Base-by-base conservation (phyloP, 2,329 filamentous ascomycete genomes). In the Lachnum nothofagi region DNA sequence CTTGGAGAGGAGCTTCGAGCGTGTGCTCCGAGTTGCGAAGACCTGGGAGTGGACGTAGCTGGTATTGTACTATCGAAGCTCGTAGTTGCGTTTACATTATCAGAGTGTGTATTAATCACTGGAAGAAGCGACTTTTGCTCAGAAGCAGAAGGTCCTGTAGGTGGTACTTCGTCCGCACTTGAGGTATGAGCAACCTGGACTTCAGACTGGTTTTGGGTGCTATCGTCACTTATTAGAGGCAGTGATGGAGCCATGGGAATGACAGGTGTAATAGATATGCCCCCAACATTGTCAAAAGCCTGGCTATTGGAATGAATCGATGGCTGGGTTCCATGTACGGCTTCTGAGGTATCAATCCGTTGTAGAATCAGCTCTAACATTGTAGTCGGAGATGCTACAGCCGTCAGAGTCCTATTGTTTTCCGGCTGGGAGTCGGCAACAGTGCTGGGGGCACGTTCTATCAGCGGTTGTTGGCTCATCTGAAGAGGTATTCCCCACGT, bases 371-470 rank as follows among this genome's bases (percentile, higher is more conserved):
- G 69, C 50, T 77, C 71, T 9, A 81, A 57, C 1, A 78, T 64
- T 33, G 74, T 69, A 1, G 73, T 75, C 0, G 79, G 78, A 0
- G 79, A 76, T 16, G 66, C 69, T 20, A 69, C 68, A 12, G 60
- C 59, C 2, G 60, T 41, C 1, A 69, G 52, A 0, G 57, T 52
- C 10, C 64, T 42, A 60, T 65, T 53, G 45, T 68, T 66, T 6
- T 67, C 62, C 0, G 70, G 74, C 54, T 79, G 74, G 0, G 79
- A 83, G 57, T 83, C 79, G 8, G 69, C 70, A 17, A 83, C 69
- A 23, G 75, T 67, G 48, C 76, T 80, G 0, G 74, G 70, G 2
- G 72, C 73, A 12, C 70, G 70, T 9, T 49, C 44, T 27, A 40
- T 27, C 9, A 47, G 17, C 24, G 47, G 42, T 12, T 22, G 39